A percentile compares a stretch with the other conserved stretches of the same genome.
These are phyloP conservation scores for Arthrobotrys megalospora DNA, from an alignment of 2,329 filamentous ascomycete species.

Conservation along the genomic window DNA sequence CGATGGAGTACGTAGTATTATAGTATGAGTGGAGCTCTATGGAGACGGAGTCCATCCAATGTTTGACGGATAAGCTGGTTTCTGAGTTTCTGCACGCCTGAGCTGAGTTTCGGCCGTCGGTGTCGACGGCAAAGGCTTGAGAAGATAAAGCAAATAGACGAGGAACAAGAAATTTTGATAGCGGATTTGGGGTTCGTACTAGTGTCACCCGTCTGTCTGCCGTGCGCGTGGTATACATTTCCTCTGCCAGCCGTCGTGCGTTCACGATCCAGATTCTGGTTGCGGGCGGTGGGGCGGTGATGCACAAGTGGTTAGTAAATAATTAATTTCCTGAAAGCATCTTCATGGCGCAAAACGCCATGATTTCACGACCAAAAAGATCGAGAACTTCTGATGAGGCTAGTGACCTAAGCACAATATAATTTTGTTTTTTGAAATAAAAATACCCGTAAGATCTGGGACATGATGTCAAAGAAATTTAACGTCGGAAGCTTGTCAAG, in stretches of 20 bases:
- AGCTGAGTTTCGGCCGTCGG: not conserved
- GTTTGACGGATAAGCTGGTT: conserved; percentile 15
- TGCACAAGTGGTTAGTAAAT: not conserved
- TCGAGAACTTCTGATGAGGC: conserved; percentile 17
- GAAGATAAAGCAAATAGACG: conserved; percentile 2
- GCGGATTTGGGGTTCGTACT: not conserved
- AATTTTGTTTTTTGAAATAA: conserved; percentile 9
- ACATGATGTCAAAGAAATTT: conserved; percentile 23
- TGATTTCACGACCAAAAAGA: not conserved
- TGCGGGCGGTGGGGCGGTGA: conserved; percentile 11
- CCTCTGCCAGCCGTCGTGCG: not conserved
- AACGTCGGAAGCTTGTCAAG: not conserved
- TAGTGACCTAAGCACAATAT: conserved; percentile 3
- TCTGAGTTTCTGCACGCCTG: not conserved
- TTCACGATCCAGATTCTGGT: conserved; percentile 1
- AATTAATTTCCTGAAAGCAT: conserved; percentile 10
- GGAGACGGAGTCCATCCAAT: conserved; percentile 18
- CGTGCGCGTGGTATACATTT: conserved; percentile 13
- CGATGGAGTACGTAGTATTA: not conserved
- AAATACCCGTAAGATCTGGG: conserved; percentile 15
- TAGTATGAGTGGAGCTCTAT: not conserved
- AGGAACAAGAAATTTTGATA: not conserved
- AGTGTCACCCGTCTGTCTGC: conserved; percentile 14
- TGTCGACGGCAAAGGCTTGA: conserved; percentile 18
- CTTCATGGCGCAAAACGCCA: not conserved